Conservation (phyloP, 495 filamentous ascomycete genomes). For the Trichodelitschia bisporula region DNA sequence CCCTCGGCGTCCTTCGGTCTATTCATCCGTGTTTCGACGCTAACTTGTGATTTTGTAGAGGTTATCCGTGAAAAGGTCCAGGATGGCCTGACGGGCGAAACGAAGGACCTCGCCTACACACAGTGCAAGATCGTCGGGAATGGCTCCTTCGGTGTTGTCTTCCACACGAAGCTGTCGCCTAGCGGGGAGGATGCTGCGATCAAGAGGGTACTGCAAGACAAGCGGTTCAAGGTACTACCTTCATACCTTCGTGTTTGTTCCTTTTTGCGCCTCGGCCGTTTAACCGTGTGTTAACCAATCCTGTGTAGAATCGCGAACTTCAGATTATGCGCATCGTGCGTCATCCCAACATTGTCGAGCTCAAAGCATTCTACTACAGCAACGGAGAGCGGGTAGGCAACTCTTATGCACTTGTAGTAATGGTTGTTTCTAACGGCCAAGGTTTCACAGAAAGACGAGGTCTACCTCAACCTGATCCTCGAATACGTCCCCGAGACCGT, state of each 20-base stretch:
- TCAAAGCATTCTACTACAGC: conserved; percentile 98
- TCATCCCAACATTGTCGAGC: conserved; percentile 94
- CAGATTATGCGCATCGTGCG: conserved; percentile 99
- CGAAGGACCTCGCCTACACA: conserved; percentile 88
- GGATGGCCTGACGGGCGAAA: conserved; percentile 90
- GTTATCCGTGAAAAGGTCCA: conserved; percentile 97
- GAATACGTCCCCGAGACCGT: conserved; percentile 98
- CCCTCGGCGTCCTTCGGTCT: not conserved
- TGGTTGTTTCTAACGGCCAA: conserved; percentile 3
- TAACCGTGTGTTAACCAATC: conserved; percentile 13
- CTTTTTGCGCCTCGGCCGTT: not conserved
- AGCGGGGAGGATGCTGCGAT: conserved; percentile 96
- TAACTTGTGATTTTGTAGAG: no score
- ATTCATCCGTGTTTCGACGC: not conserved
- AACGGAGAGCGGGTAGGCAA: conserved; percentile 73
- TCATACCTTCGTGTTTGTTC: not conserved
- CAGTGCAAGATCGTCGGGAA: conserved; percentile 99
- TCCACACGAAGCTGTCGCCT: conserved; percentile 94
- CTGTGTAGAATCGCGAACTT: conserved; percentile 71
- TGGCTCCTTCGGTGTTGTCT: conserved; percentile 95
- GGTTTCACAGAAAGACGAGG: conserved; percentile 70
- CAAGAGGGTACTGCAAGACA: conserved; percentile 95
- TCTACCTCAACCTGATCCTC: conserved; percentile 93
- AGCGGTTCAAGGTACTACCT: conserved; percentile 73
- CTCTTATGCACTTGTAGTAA: conserved; percentile 1